Percentiles rank a stretch among this genome's conserved stretches.
phyloP scores from a whole-genome alignment of 1,284 basidiomycete species.

The Violaceomyces palustris region DNA sequence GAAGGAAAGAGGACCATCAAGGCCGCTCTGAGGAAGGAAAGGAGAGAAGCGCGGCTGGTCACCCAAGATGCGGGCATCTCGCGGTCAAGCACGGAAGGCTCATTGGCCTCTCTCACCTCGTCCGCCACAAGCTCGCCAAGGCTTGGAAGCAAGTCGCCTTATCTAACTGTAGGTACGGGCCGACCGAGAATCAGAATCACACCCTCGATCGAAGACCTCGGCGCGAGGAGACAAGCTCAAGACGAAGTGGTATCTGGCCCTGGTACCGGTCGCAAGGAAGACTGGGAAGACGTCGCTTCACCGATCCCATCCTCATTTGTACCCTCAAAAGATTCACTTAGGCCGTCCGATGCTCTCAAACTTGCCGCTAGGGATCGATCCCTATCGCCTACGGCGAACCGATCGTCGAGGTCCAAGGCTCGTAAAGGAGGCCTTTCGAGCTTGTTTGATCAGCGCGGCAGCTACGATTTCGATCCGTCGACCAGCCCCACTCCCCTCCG shows the following conservation, averaged over 20 bases:
- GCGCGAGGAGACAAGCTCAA: constrained; percentile 16
- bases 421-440: no score
- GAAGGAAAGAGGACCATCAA: constrained; percentile 34
- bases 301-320: constrained; percentile 1
- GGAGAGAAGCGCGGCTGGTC: background rate
- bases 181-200: constrained; percentile 42
- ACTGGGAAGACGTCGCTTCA: constrained; percentile 13
- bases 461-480: no score
- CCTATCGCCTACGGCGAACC: no score
- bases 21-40: constrained; percentile 17
- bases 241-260: constrained; percentile 11
- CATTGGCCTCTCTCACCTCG: constrained; percentile 13
- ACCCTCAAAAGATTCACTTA: constrained; percentile 4
- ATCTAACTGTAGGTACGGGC: constrained; percentile 2
- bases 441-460: no score
- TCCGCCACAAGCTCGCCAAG: constrained; percentile 8
- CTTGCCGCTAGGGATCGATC: no score
- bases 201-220: constrained; percentile 42
- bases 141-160: no score
- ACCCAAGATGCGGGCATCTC: constrained; percentile 7
- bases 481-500: no score
- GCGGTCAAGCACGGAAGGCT: constrained; percentile 21
- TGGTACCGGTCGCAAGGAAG: constrained; percentile 1
- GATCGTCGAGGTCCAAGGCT: no score
- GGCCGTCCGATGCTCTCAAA: constrained; percentile 19